Evolutionary conservation across 768 basidiomycete species (phyloP).

Genomic region (Auriscalpium vulgare): DNA sequence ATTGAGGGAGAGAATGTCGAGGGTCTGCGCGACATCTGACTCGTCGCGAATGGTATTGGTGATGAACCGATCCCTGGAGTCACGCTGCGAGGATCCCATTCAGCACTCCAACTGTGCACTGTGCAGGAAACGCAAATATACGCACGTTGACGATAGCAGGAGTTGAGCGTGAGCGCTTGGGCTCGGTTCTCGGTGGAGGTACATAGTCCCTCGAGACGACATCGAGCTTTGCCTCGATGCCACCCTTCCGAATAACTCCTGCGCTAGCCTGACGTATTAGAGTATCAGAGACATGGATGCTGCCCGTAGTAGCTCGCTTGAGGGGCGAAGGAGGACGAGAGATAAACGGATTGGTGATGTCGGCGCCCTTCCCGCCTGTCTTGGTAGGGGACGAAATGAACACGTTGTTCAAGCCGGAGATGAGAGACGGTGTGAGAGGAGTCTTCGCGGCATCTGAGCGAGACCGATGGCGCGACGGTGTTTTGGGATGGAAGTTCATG

Average conservation of each 20-base stretch:
- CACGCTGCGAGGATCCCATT: slow-evolving; percentile 31
- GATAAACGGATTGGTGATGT: slow-evolving; percentile 59
- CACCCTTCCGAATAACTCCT: slow-evolving; percentile 71
- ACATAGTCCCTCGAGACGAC: slow-evolving; percentile 74
- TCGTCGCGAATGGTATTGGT: slow-evolving; percentile 49
- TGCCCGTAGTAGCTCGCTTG: slow-evolving; percentile 46
- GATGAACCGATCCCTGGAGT: slow-evolving; percentile 64
- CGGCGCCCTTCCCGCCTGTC: slow-evolving; percentile 27
- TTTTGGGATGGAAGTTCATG: slow-evolving; percentile 26
- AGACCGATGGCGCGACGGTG: slow-evolving; percentile 38
- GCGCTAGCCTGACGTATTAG: slow-evolving; percentile 54
- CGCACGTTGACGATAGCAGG: slow-evolving; percentile 38
- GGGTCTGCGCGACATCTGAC: slow-evolving; percentile 50
- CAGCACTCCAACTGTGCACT: not conserved
- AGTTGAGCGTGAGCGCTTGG: slow-evolving; percentile 69
- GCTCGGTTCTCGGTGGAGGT: slow-evolving; percentile 49
- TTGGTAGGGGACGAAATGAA: slow-evolving; percentile 24
- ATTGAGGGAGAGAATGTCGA: slow-evolving; percentile 56
- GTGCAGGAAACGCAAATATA: not conserved
- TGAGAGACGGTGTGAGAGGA: slow-evolving; percentile 38
- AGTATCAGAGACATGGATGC: slow-evolving; percentile 42
- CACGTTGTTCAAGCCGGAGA: slow-evolving; percentile 32
- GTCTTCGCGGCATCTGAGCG: slow-evolving; percentile 41
- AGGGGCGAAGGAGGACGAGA: slow-evolving; percentile 54
- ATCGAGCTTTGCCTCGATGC: slow-evolving; percentile 68